A percentile compares a stretch with the other conserved stretches of the same genome.
Conservation (phyloP, 179 eudicot species). For the Spergularia azorica region DNA sequence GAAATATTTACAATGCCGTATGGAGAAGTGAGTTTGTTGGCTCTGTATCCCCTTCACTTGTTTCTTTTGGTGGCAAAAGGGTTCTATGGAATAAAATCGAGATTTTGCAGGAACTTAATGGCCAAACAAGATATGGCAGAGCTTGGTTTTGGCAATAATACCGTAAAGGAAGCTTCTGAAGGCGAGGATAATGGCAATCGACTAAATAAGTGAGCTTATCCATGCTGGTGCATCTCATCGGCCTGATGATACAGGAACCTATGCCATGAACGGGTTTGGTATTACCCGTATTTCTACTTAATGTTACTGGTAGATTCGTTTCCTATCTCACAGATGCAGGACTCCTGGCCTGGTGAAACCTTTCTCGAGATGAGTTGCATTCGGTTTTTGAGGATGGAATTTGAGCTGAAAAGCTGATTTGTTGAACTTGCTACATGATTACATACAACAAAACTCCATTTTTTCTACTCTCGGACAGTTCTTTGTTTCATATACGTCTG, state of each 20-base stretch:
- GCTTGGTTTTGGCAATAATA: slow-evolving; percentile 69
- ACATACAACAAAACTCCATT: no score
- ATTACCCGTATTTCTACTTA: background rate
- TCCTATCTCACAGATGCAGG: background rate
- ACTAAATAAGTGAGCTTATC: slow-evolving; percentile 19
- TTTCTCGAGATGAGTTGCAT: background rate
- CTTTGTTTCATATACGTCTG: no score
- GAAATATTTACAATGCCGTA: slow-evolving; percentile 88
- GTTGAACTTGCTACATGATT: no score
- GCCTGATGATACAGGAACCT: background rate
- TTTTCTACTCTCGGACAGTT: no score
- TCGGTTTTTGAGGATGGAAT: background rate
- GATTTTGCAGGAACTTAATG: slow-evolving; percentile 78
- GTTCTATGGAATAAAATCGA: background rate
- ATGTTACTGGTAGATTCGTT: background rate
- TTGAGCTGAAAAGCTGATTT: no score
- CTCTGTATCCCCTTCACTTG: background rate
- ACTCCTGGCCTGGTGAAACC: background rate
- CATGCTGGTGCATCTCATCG: slow-evolving; percentile 8
- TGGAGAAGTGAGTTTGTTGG: slow-evolving; percentile 71
- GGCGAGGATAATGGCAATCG: slow-evolving; percentile 26
- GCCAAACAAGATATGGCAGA: slow-evolving; percentile 94
- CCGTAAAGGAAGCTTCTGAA: slow-evolving; percentile 36
- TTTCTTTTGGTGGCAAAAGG: background rate
- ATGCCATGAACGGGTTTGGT: background rate